Base-by-base conservation (phyloP, 495 filamentous ascomycete genomes). In the Penicillium turbatum region DNA sequence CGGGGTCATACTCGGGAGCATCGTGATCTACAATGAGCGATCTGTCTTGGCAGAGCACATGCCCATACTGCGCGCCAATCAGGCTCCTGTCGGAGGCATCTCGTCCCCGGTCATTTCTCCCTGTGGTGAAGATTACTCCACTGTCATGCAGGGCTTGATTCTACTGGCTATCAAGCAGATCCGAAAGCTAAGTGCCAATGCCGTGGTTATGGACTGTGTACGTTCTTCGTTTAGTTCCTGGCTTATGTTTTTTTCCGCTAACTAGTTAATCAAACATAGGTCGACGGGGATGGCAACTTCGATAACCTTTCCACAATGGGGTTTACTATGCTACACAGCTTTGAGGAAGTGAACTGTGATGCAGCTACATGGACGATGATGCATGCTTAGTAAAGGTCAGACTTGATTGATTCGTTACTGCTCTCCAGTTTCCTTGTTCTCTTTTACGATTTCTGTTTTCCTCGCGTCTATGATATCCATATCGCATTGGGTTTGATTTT, bases 101-200 rank as follows among this genome's bases (percentile, higher is more conserved):
- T 85, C 92, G 6, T 88, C 87, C 8, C 89, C 89, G 0, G 80
- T 93, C 5, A 86, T 92, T 35, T 84, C 86, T 21, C 81, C 83
- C 1, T 80, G 79, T 13, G 80, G 83, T 1, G 81, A 83, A 9
- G 86, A 90, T 59, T 84, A 83, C 48, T 84, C 85, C 11, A 84
- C 77, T 0, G 68, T 93, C 31, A 71, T 96, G 59, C 89, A 95
- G 71, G 89, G 89, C 0, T 71, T 96, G 54, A 86, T 90, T 10
- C 69, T 95, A 49, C 77, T 95, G 64, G 90, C 87, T 3, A 85
- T 95, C 61, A 81, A 85, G 55, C 88, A 93, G 73, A 86, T 89
- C 63, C 92, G 91, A 61, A 81, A 82, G 59, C 80, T 89, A 54
- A 86, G 85, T 52, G 82, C 85, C 41, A 78, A 80, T 47, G 82